phyloP scores from a whole-genome alignment of 73 alveolate species.

The Blepharisma japonicum region DNA sequence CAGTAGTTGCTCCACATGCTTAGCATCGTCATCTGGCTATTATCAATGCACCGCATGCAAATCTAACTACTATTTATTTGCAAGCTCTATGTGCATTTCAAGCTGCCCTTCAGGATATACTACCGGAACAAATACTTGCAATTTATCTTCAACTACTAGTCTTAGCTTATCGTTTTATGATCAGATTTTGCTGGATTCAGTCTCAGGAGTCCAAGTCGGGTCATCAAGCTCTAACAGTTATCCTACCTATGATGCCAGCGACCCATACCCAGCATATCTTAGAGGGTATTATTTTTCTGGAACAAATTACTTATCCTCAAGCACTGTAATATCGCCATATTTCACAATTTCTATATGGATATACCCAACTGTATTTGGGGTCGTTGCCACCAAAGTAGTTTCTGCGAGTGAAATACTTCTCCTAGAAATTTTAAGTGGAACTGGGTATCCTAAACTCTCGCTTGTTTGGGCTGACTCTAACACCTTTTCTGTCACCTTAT shows the following conservation, averaged over 20 bases:
- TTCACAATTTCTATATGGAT: conserved; percentile 3
- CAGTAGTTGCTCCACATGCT: neutral
- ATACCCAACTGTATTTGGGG: neutral
- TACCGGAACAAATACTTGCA: neutral
- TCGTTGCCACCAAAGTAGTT: neutral
- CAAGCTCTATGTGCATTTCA: neutral
- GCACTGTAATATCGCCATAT: neutral
- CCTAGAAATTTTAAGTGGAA: neutral
- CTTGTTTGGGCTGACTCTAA: neutral
- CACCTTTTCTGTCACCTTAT: neutral
- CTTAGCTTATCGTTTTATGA: neutral
- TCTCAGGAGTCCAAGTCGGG: neutral
- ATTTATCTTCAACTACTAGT: neutral
- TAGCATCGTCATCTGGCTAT: neutral
- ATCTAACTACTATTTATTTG: neutral
- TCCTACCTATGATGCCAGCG: neutral
- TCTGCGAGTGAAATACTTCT: neutral
- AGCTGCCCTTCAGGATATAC: conserved; percentile 7
- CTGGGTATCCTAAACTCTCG: neutral
- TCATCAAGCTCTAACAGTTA: neutral
- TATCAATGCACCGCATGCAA: neutral
- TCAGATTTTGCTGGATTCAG: neutral
- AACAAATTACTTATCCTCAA: neutral
- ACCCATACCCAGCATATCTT: neutral
- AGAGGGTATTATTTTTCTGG: conserved; percentile 23